Evolutionary conservation across 768 basidiomycete genomes (phyloP).

Genomic region (Favolaschia claudopus): DNA sequence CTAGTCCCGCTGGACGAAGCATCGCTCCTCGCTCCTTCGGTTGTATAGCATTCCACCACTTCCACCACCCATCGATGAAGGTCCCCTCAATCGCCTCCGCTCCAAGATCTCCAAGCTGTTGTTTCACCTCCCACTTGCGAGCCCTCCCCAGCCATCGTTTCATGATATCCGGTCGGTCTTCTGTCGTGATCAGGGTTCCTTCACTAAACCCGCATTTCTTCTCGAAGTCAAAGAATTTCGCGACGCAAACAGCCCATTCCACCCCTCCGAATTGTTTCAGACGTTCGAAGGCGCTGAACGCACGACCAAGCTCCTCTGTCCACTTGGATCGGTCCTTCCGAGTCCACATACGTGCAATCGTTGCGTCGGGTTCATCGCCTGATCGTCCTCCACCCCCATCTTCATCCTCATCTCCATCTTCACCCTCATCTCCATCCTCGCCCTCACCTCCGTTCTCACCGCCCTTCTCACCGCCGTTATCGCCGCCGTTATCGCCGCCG

Average conservation of each 20-base stretch:
- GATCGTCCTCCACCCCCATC: not conserved
- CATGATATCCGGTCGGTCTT: no score
- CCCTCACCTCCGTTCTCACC: no score
- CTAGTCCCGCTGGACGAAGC: not conserved
- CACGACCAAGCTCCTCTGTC: not conserved
- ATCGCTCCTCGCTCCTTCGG: not conserved
- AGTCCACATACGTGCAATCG: no score
- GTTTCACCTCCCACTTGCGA: no score
- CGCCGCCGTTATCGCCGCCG: no score
- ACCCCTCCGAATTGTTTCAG: not conserved
- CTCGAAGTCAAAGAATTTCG: not conserved
- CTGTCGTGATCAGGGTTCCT: no score
- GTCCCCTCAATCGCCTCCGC: not conserved
- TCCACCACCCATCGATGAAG: not conserved
- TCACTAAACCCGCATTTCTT: no score
- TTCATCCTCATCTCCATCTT: no score
- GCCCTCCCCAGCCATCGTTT: no score
- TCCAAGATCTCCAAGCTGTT: not conserved
- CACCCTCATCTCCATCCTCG: no score
- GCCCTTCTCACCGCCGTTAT: no score
- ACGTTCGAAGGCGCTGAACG: not conserved
- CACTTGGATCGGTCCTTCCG: not conserved
- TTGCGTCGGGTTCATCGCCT: not conserved
- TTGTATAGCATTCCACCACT: not conserved
- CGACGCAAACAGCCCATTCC: not conserved